Evolutionary conservation across 352 stramenopile species (phyloP), one percentile per base, ranked within the genome.

Genomic region (Phytopythium delawarense): DNA sequence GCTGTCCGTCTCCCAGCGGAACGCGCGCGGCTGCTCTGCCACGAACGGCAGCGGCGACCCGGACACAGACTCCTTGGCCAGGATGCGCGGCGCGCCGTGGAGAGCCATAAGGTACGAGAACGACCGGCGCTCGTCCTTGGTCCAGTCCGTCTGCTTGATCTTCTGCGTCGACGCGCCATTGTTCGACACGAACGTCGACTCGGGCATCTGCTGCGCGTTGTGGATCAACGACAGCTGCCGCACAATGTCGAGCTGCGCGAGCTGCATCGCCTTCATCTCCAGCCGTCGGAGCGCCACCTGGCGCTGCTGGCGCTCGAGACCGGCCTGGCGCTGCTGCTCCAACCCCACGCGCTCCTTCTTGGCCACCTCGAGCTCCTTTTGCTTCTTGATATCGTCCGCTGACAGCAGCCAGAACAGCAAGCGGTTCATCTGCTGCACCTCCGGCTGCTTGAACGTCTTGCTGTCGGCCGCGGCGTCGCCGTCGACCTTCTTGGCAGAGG

Each of bases 391-490:
- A 37, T 96, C 87, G 48, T 96, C 87, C 1, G 81, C 85, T 34
- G 87, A 96, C 30, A 96, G 66, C 25, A 96, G 66, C 87, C 87
- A 96, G 42, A 89, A 79, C 37, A 96, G 67, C 57, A 96, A 65
- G 2, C 87, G 84, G 63, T 96, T 96, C 87, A 96, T 96, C 57
- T 91, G 81, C 64, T 96, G 87, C 60, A 96, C 87, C 59, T 96
- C 87, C 0, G 87, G 87, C 62, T 94, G 85, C 66, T 92, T 93
- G 59, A 92, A 96, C 39, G 78, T 79, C 49, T 73, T 75, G 28
- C 18, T 42, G 5, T 74, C 63, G n/a, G 55, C 51, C 44, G 58
- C 50, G 9, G 20, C 39, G 5, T 57, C 56, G 53, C 57, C 61
- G 23, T 54, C 67, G 21, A 21, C 46, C 8, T 65, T 69, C 25